Evolutionary conservation across 495 filamentous ascomycete species (phyloP).

Genomic region (Penicillium coffeae): DNA sequence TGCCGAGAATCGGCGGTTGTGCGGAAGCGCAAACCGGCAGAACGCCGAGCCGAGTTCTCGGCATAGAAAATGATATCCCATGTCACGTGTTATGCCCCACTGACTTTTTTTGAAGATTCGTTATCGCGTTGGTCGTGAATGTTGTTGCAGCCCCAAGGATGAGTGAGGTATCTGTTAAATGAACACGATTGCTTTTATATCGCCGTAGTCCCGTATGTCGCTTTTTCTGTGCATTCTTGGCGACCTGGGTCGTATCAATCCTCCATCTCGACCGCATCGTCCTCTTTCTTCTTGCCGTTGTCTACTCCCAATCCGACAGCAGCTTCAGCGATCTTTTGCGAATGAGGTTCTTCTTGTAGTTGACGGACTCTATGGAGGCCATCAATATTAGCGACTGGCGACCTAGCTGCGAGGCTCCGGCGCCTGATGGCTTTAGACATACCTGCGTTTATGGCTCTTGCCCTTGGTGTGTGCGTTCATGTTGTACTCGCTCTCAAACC

Average conservation of each 20-base stretch:
- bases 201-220: not conserved
- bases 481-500: slow-evolving; percentile 84
- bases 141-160: not conserved
- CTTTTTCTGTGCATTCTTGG: not conserved
- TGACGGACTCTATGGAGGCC: slow-evolving; percentile 60
- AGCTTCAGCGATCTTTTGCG: slow-evolving; percentile 79
- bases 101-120: not conserved
- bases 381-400: not conserved
- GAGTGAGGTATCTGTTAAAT: not conserved
- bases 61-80: slow-evolving; percentile 27
- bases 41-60: slow-evolving; percentile 32
- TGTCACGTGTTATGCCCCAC: slow-evolving; percentile 10
- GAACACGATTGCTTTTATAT: not conserved
- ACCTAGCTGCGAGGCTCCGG: not conserved
- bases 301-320: slow-evolving; percentile 64
- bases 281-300: slow-evolving; percentile 47
- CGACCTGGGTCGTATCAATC: slow-evolving; percentile 18
- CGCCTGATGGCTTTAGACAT: slow-evolving; percentile 15
- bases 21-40: slow-evolving; percentile 30
- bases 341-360: slow-evolving; percentile 76
- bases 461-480: slow-evolving; percentile 73
- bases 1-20: slow-evolving; percentile 34
- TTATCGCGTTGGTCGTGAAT: not conserved
- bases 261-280: slow-evolving; percentile 29
- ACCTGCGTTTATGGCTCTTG: slow-evolving; percentile 92